phyloP scores from a whole-genome alignment of 345 rosid genomes.

The Corymbia maculata region DNA sequence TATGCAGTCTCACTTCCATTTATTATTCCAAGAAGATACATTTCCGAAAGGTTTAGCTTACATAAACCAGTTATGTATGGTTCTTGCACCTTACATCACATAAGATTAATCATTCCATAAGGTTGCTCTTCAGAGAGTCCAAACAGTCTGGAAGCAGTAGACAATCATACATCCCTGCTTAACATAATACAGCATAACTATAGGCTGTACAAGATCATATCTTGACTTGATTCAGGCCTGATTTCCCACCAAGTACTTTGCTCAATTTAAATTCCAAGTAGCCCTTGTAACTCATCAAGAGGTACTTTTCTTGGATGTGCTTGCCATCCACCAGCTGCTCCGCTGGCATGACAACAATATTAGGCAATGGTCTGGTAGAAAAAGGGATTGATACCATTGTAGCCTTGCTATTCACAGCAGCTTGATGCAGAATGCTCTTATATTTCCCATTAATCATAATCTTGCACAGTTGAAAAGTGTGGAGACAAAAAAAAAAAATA shows the following conservation, averaged over 20 bases:
- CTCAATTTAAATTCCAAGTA: neutral
- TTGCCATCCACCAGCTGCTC: neutral
- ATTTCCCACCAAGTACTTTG: neutral
- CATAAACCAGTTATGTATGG: neutral
- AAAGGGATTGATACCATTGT: neutral
- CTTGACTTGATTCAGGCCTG: neutral
- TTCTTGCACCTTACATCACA: neutral
- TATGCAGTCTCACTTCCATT: neutral
- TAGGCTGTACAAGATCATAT: neutral
- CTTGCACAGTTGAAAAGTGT: neutral
- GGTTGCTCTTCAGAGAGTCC: neutral
- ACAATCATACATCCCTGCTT: neutral
- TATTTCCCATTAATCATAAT: constrained; percentile 1
- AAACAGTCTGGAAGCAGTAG: neutral
- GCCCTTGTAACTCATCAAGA: neutral
- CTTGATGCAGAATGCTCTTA: neutral
- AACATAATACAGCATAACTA: neutral
- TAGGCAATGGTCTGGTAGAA: neutral
- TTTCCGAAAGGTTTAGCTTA: neutral
- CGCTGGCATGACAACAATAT: neutral
- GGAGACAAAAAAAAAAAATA: neutral
- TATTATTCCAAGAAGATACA: neutral
- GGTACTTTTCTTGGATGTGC: neutral
- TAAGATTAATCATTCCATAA: neutral
- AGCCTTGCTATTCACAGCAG: neutral